A percentile compares a stretch with the other conserved stretches of the same genome.
Evolutionary conservation across 2,329 filamentous ascomycete species (phyloP).

Genomic region (Ophiostoma fasciatum): DNA sequence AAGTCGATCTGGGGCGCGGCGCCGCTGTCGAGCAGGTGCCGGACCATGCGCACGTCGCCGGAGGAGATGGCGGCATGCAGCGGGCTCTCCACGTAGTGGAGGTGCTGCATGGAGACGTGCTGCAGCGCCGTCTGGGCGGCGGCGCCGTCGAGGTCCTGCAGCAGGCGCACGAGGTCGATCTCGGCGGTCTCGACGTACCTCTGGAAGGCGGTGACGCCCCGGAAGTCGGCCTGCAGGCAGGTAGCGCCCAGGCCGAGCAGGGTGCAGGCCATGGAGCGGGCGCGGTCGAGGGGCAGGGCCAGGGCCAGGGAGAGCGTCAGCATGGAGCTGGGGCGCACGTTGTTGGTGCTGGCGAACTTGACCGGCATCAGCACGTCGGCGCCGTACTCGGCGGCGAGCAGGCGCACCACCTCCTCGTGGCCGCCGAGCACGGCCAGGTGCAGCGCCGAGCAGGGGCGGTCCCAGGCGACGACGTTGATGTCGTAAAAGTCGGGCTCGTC

Average conservation of each 20-base stretch:
- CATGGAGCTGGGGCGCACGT: slow-evolving; percentile 40
- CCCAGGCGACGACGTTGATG: slow-evolving; percentile 67
- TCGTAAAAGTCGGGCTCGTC: slow-evolving; percentile 69
- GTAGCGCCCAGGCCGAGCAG: slow-evolving; percentile 59
- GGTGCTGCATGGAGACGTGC: slow-evolving; percentile 35
- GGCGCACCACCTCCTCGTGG: slow-evolving; percentile 51
- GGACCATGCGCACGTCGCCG: slow-evolving; percentile 35
- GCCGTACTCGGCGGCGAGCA: slow-evolving; percentile 58
- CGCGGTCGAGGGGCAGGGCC: slow-evolving; percentile 45
- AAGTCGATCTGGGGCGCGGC: slow-evolving; percentile 46
- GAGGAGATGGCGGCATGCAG: slow-evolving; percentile 43
- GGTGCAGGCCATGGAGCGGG: slow-evolving; percentile 46
- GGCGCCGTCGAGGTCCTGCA: slow-evolving; percentile 42
- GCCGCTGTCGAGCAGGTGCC: slow-evolving; percentile 49
- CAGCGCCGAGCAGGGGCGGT: slow-evolving; percentile 55
- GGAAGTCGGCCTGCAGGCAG: slow-evolving; percentile 54
- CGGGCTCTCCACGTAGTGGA: slow-evolving; percentile 15
- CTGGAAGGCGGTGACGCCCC: slow-evolving; percentile 51
- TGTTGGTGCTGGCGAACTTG: slow-evolving; percentile 38
- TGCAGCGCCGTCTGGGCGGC: slow-evolving; percentile 51
- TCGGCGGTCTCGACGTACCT: slow-evolving; percentile 41
- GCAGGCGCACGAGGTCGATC: slow-evolving; percentile 29
- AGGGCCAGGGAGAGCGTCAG: slow-evolving; percentile 56
- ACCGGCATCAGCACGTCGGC: slow-evolving; percentile 64
- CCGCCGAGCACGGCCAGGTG: slow-evolving; percentile 67